Conservation (phyloP, 306 rosid species). For the Quercus glauca region DNA sequence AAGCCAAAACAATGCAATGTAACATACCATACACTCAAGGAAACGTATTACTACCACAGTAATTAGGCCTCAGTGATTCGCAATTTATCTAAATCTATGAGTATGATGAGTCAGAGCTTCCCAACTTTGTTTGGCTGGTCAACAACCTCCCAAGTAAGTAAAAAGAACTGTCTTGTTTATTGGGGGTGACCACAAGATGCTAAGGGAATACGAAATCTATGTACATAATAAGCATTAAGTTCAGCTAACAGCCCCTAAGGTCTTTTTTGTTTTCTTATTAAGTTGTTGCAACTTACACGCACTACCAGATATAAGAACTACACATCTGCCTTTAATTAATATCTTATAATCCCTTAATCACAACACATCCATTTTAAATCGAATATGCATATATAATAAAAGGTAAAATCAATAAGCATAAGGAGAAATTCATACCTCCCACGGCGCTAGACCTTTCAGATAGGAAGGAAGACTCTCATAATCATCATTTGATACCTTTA, state of each 20-base stretch:
- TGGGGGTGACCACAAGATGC: neutral
- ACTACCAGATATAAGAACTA: neutral
- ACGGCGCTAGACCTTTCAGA: constrained; percentile 74
- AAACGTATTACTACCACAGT: too few relatives aligned
- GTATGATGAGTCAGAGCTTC: too few relatives aligned
- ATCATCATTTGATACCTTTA: constrained; percentile 52
- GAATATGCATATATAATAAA: neutral
- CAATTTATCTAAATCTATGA: too few relatives aligned
- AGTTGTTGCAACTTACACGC: neutral
- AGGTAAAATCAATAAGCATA: constrained; percentile 8
- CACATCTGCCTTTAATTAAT: neutral
- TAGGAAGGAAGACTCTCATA: constrained; percentile 75
- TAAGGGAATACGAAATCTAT: neutral
- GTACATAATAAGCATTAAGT: neutral
- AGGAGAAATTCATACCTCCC: constrained; percentile 69
- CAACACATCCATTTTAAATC: neutral
- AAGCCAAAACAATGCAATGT: too few relatives aligned
- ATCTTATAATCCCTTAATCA: neutral
- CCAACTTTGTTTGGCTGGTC: neutral
- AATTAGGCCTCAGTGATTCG: too few relatives aligned
- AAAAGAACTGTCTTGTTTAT: neutral
- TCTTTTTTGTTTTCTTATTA: neutral
- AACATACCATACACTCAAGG: too few relatives aligned
- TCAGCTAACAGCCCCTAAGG: neutral
- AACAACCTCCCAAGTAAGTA: neutral